These are phyloP conservation scores for Yamadazyma akitaensis DNA, from an alignment of 805 yeast species.

Conservation along the genomic window DNA sequence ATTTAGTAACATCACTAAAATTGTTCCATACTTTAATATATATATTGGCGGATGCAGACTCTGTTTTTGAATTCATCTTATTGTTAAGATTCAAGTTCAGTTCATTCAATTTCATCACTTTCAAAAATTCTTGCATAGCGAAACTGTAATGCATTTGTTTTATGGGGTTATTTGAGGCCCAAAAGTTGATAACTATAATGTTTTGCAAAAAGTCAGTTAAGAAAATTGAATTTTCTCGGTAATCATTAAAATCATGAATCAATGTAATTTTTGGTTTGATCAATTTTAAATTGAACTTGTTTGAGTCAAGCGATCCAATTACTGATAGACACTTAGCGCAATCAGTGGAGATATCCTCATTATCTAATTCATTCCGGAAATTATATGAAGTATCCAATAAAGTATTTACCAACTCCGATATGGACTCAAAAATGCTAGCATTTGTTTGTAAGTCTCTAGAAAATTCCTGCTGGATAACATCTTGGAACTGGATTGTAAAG, in stretches of 20 bases:
- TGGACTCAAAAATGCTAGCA: slow-evolving; percentile 7
- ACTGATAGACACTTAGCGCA: slow-evolving; percentile 71
- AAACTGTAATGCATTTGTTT: slow-evolving; percentile 80
- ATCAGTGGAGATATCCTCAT: slow-evolving; percentile 48
- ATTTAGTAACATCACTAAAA: slow-evolving; percentile 62
- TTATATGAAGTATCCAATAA: slow-evolving; percentile 55
- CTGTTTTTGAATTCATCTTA: neutral
- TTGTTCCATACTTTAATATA: slow-evolving; percentile 51
- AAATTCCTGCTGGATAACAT: slow-evolving; percentile 42
- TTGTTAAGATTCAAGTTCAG: slow-evolving; percentile 16
- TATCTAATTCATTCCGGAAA: slow-evolving; percentile 43
- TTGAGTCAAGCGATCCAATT: slow-evolving; percentile 73
- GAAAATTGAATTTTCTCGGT: slow-evolving; percentile 61
- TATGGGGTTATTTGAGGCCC: slow-evolving; percentile 86
- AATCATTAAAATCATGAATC: slow-evolving; percentile 60
- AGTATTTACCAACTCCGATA: slow-evolving; percentile 49
- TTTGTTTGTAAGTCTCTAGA: slow-evolving; percentile 7
- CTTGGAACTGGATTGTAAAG: slow-evolving; percentile 50
- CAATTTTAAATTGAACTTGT: slow-evolving; percentile 45
- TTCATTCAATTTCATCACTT: slow-evolving; percentile 50
- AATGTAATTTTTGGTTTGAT: slow-evolving; percentile 46
- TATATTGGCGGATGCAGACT: slow-evolving; percentile 16
- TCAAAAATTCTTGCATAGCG: slow-evolving; percentile 83
- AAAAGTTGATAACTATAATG: slow-evolving; percentile 75
- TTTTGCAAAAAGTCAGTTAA: slow-evolving; percentile 62